phyloP scores from a whole-genome alignment of 352 stramenopile species.

The Phytophthora europaea region DNA sequence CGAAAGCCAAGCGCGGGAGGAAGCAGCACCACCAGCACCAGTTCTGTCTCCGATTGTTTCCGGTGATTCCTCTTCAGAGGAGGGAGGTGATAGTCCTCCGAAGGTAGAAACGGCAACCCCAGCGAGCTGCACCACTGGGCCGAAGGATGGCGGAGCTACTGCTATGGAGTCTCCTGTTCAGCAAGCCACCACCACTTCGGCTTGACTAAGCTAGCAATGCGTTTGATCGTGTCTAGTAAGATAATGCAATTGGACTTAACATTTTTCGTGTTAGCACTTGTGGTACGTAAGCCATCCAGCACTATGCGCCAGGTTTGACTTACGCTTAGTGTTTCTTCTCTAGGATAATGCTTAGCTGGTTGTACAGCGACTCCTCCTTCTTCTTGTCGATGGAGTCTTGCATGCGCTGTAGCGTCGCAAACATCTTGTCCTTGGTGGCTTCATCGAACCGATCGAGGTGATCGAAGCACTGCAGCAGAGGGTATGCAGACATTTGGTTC shows the following conservation, averaged over 20 bases:
- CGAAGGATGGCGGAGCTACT: slow-evolving; percentile 11
- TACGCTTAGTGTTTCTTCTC: slow-evolving; percentile 71
- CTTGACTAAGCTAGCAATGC: slow-evolving; percentile 31
- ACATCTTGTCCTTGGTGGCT: slow-evolving; percentile 63
- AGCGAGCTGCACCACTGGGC: slow-evolving; percentile 19
- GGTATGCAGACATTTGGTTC: slow-evolving; percentile 89
- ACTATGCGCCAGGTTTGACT: neutral
- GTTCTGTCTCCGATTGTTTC: slow-evolving; percentile 33
- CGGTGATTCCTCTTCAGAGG: slow-evolving; percentile 28
- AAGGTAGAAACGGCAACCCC: slow-evolving; percentile 9
- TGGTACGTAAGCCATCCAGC: neutral
- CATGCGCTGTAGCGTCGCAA: slow-evolving; percentile 69
- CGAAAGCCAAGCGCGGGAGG: neutral
- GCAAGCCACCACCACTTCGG: slow-evolving; percentile 33
- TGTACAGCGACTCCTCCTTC: slow-evolving; percentile 86
- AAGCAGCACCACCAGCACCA: slow-evolving; percentile 1
- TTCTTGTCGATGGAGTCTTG: slow-evolving; percentile 84
- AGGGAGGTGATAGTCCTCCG: slow-evolving; percentile 14
- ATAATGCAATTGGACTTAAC: slow-evolving; percentile 26
- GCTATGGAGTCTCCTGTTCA: slow-evolving; percentile 31
- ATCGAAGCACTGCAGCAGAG: slow-evolving; percentile 84
- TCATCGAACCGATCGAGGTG: slow-evolving; percentile 80
- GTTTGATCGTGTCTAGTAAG: slow-evolving; percentile 34
- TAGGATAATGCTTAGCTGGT: slow-evolving; percentile 89
- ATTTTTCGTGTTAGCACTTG: slow-evolving; percentile 1